These are phyloP conservation scores for Hypoxylon sp. DNA, from an alignment of 2,329 filamentous ascomycete genomes.

Conservation along the genomic window DNA sequence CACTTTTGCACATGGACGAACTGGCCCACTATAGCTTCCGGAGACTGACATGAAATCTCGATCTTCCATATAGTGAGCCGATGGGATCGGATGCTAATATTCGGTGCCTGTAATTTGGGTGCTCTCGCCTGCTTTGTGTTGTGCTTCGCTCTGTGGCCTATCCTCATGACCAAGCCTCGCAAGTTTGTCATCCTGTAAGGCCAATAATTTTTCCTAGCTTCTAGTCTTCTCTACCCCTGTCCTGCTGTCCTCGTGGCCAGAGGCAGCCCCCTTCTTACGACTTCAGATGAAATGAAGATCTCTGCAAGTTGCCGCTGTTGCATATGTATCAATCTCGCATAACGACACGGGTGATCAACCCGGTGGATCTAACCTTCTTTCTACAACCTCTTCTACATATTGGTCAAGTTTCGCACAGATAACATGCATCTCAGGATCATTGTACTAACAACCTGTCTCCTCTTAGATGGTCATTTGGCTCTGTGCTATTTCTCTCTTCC, in stretches of 20 bases:
- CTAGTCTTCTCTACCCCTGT: constrained; percentile 36
- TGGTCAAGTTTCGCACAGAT: constrained; percentile 23
- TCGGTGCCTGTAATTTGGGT: constrained; percentile 90
- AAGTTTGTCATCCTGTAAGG: constrained; percentile 98
- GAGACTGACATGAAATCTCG: constrained; percentile 54
- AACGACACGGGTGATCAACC: constrained; percentile 47
- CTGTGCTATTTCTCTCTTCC: constrained; percentile 88
- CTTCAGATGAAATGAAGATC: constrained; percentile 43
- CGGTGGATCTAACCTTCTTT: constrained; percentile 47
- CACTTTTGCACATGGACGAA: constrained; percentile 58
- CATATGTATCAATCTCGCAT: constrained; percentile 52
- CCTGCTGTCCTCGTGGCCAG: constrained; percentile 39
- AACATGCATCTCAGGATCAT: constrained; percentile 10
- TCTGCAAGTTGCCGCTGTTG: constrained; percentile 53
- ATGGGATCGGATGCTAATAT: constrained; percentile 96
- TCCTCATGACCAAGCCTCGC: constrained; percentile 83
- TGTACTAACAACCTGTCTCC: constrained; percentile 52
- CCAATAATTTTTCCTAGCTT: constrained; percentile 43
- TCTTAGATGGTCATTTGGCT: constrained; percentile 92
- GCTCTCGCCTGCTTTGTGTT: constrained; percentile 93
- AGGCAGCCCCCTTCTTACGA: constrained; percentile 28
- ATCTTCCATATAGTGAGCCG: constrained; percentile 79
- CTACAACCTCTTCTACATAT: constrained; percentile 35
- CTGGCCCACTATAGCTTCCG: constrained; percentile 43
- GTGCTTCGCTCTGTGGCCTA: constrained; percentile 90